A percentile compares a stretch with the other conserved stretches of the same genome.
These are phyloP conservation scores for Phytophthora capsici DNA, from an alignment of 352 stramenopile genomes.

Conservation along the genomic window DNA sequence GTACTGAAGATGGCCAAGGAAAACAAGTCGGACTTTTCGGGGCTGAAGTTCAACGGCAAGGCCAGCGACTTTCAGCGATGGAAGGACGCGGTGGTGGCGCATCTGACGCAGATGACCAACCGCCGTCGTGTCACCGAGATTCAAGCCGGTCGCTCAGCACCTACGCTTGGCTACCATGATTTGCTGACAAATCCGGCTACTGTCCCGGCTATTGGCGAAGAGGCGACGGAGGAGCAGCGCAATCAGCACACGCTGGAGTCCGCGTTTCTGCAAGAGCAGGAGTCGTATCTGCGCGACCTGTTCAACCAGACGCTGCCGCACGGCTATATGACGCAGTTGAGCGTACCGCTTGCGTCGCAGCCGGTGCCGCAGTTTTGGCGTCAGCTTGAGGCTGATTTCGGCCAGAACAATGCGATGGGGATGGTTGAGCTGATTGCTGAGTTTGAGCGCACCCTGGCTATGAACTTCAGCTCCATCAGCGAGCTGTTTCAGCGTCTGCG, in stretches of 20 bases:
- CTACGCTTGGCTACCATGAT: slow-evolving; percentile 3
- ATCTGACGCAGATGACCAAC: slow-evolving; percentile 3
- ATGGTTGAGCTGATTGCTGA: background rate
- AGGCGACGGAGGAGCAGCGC: background rate
- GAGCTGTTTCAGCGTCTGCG: slow-evolving; percentile 1
- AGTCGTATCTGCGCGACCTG: slow-evolving; percentile 11
- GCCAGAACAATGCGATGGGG: background rate
- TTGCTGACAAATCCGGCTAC: background rate
- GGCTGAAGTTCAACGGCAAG: slow-evolving; percentile 1
- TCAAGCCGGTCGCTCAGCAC: background rate
- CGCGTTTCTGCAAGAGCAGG: slow-evolving; percentile 7
- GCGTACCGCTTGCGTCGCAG: slow-evolving; percentile 4
- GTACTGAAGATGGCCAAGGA: background rate
- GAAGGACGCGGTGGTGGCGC: background rate
- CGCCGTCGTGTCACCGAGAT: slow-evolving; percentile 1
- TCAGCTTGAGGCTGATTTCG: background rate
- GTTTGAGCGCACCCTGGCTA: background rate
- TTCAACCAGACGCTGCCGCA: too few relatives aligned
- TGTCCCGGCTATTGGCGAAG: too few relatives aligned
- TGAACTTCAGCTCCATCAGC: background rate
- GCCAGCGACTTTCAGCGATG: background rate
- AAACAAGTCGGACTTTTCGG: background rate
- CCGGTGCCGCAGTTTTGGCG: background rate
- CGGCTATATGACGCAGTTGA: slow-evolving; percentile 8
- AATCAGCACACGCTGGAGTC: background rate